These are phyloP conservation scores for Ustilago nuda DNA, from an alignment of 1,284 basidiomycete genomes.

Conservation along the genomic window DNA sequence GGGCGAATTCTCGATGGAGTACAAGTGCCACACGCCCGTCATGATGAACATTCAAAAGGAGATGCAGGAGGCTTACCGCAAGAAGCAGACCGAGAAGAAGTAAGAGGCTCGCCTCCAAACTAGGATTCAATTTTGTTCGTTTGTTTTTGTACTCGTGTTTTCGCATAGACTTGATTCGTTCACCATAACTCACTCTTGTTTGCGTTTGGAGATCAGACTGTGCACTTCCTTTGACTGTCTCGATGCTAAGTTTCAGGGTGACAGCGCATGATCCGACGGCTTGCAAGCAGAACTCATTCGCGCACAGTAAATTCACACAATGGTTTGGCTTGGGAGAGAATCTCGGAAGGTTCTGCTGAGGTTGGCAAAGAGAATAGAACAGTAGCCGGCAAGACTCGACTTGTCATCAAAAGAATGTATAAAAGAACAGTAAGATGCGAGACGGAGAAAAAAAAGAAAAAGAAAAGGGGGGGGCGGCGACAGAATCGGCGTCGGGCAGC, in stretches of 20 bases:
- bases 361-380: neutral
- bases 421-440: slow-evolving; percentile 7
- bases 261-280: neutral
- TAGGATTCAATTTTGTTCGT: neutral
- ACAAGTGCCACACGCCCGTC: slow-evolving; percentile 84
- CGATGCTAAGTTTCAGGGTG: neutral
- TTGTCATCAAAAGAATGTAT: slow-evolving; percentile 14
- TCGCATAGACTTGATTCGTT: slow-evolving; percentile 20
- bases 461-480: neutral
- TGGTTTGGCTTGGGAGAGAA: neutral
- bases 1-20: slow-evolving; percentile 82
- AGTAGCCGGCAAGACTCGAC: slow-evolving; percentile 5
- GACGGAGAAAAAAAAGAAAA: neutral
- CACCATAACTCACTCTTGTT: slow-evolving; percentile 26
- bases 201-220: slow-evolving; percentile 1
- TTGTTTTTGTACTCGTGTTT: slow-evolving; percentile 17
- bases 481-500: neutral
- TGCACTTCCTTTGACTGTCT: neutral
- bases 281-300: neutral
- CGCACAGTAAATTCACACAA: neutral
- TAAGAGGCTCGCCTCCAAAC: neutral
- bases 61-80: slow-evolving; percentile 74
- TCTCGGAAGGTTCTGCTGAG: neutral
- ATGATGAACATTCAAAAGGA: slow-evolving; percentile 87
- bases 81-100: slow-evolving; percentile 58